Evolutionary conservation across 495 filamentous ascomycete species (phyloP).

Genomic region (Hypoxylon crocopeplum): DNA sequence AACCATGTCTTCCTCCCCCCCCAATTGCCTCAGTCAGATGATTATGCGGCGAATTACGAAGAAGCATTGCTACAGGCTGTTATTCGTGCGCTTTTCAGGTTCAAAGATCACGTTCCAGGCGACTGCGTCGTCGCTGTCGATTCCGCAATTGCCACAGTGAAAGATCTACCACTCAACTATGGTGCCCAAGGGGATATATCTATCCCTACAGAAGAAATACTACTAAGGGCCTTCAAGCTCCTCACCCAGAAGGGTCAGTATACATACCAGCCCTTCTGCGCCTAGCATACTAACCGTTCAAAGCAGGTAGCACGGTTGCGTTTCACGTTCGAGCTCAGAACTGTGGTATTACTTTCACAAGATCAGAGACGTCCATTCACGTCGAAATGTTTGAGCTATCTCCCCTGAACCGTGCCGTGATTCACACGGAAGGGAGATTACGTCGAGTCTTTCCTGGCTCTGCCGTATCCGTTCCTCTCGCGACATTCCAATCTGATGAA

Average conservation of each 20-base stretch:
- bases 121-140: constrained; percentile 3
- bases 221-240: background rate
- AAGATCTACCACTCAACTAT: no score
- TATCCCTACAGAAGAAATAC: no score
- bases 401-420: constrained; percentile 54
- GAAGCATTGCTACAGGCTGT: constrained; percentile 26
- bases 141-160: constrained; percentile 13
- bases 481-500: constrained; percentile 39
- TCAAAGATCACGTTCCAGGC: constrained; percentile 24
- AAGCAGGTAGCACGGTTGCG: constrained; percentile 35
- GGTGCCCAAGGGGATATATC: no score
- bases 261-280: background rate
- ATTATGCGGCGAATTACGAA: constrained; percentile 39
- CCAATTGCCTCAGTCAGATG: constrained; percentile 57
- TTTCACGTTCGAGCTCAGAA: constrained; percentile 66
- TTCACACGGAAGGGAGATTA: constrained; percentile 57
- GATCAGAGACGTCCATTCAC: constrained; percentile 36
- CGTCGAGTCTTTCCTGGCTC: constrained; percentile 62
- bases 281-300: background rate
- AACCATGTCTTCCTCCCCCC: constrained; percentile 69
- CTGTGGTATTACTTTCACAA: constrained; percentile 60
- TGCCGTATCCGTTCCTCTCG: constrained; percentile 46
- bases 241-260: constrained; percentile 6
- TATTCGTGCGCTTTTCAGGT: constrained; percentile 35
- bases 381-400: constrained; percentile 67